Conservation (phyloP, 305 asterid species). For the Fraxinus nigra region DNA sequence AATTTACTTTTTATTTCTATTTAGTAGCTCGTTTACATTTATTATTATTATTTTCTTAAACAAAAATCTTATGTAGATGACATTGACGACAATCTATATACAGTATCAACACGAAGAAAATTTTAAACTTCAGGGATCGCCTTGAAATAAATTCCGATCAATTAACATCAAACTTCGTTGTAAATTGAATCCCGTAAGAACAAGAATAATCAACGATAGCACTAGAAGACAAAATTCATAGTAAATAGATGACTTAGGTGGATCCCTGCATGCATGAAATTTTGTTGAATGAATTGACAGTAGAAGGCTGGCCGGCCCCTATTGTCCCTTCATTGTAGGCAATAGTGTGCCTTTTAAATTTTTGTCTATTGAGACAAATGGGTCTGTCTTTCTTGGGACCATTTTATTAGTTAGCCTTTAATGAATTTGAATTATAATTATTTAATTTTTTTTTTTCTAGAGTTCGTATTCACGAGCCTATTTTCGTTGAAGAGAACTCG, state of each 20-base stretch:
- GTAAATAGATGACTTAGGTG: not conserved
- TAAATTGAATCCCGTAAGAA: not conserved
- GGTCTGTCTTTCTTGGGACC: not conserved
- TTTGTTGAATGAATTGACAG: not conserved
- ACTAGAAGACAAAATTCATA: not conserved
- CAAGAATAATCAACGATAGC: not conserved
- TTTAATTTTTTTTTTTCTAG: not conserved
- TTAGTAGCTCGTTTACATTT: not conserved
- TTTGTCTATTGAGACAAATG: not conserved
- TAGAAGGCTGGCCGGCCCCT: slow-evolving; percentile 1
- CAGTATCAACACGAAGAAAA: not conserved
- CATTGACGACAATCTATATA: not conserved
- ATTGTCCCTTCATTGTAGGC: not conserved
- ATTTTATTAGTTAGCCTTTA: not conserved
- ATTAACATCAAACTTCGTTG: not conserved
- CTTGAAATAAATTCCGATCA: not conserved
- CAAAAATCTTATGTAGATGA: not conserved
- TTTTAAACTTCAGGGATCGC: not conserved
- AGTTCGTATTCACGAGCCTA: not conserved
- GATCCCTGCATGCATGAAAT: not conserved
- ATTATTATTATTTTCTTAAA: not conserved
- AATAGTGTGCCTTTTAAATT: not conserved
- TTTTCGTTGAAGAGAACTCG: not conserved
- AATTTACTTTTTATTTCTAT: not conserved
- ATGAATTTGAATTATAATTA: not conserved